These are phyloP conservation scores for Candida pini DNA, from an alignment of 805 yeast species.

Conservation along the genomic window DNA sequence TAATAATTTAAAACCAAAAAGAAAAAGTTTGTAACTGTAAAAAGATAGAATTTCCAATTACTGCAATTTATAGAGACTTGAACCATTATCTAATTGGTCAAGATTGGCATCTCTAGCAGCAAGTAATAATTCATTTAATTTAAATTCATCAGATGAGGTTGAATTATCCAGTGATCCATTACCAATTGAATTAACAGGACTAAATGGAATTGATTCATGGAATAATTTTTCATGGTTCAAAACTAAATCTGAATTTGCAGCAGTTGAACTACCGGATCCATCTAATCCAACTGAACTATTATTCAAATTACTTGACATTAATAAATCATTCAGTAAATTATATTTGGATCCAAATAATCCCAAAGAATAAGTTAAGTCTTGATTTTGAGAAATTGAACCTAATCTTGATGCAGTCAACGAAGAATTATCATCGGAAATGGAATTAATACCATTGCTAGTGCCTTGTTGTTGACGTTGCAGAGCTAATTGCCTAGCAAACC, in stretches of 20 bases:
- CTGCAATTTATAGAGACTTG: constrained; percentile 37
- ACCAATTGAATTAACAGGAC: constrained; percentile 14
- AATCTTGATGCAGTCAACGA: constrained; percentile 2
- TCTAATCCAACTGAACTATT: constrained; percentile 1
- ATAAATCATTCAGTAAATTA: constrained; percentile 17
- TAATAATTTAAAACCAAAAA: background rate
- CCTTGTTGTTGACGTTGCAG: constrained; percentile 21
- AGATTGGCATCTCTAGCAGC: constrained; percentile 53
- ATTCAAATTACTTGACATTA: constrained; percentile 7
- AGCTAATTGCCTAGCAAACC: constrained; percentile 30
- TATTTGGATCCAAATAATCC: constrained; percentile 21
- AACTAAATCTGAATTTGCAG: constrained; percentile 6
- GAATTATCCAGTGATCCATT: constrained; percentile 11
- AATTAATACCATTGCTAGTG: constrained; percentile 3
- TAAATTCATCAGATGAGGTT: constrained; percentile 22
- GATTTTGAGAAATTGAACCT: constrained; percentile 3
- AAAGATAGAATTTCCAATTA: constrained; percentile 11
- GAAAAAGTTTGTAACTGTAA: constrained; percentile 2
- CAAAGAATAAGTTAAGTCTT: constrained; percentile 17
- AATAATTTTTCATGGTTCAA: constrained; percentile 17
- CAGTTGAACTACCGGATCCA: constrained; percentile 1
- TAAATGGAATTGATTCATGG: constrained; percentile 24
- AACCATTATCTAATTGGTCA: constrained; percentile 43
- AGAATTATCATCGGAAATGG: constrained; percentile 4
- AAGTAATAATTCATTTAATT: constrained; percentile 46